Base-by-base conservation (phyloP, 2,329 filamentous ascomycete genomes). In the Phyllosticta citrichinensis region DNA sequence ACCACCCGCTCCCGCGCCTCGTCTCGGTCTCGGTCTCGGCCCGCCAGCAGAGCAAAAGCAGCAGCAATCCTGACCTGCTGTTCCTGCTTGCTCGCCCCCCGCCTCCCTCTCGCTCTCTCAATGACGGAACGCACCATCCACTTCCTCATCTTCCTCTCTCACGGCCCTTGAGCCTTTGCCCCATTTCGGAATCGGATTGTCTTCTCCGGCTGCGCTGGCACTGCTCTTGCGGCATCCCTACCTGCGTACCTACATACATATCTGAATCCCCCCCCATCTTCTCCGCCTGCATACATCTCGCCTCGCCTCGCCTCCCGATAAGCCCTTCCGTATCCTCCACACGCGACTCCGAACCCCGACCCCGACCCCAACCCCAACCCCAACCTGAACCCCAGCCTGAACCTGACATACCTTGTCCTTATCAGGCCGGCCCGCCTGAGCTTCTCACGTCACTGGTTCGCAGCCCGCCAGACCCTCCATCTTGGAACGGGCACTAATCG, bases 81-180 rank as follows among this genome's bases (percentile, higher is more conserved):
- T 20, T 9, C 52, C 19, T 22, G 24, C 52, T 25, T 24, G 24
- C 20, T 27, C 52, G 19, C 51, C 51, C 8, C 22, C 5, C 51
- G 14, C n/a, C 2, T 20, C 19, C 52, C 8, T n/a, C 6, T 17
- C 20, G 8, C 19, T 25, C 11, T 24, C 54, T 55, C 24, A 75
- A 75, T 75, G 74, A 75, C 74, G 66, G 70, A 71, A 67, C 71
- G 71, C 67, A 74, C 68, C 68, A 73, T 73, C 66, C 68, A 72
- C 68, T 72, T 75, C 65, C 73, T 75, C 67, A 73, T 76, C 55
- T 73, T 75, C 65, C 73, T 75, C 67, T 62, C 60, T 14, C 60
- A 62, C 60, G 60, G 60, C 51, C 60, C 60, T 62, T 62, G 65
- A 65, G 51, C 30, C 19, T 51, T 11, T 12, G 54, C 54, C 53